A percentile compares a stretch with the other conserved stretches of the same genome.
Conservation (phyloP, 1,284 basidiomycete genomes). For the Tilletia walkeri region DNA sequence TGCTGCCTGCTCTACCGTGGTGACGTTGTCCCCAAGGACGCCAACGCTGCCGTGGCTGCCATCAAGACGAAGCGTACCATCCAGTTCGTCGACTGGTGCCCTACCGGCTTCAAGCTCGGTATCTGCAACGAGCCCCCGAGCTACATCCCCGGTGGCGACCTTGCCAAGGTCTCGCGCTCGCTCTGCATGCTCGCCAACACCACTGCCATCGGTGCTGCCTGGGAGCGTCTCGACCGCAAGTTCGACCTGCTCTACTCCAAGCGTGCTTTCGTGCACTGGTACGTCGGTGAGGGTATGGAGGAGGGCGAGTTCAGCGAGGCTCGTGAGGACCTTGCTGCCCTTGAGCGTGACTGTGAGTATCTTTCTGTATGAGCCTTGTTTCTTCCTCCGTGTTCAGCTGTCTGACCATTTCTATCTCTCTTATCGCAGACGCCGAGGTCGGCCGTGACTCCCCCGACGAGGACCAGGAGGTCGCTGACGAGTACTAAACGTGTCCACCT, state of each 20-base stretch:
- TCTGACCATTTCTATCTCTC: neutral
- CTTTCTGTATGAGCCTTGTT: neutral
- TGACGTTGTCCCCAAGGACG: conserved; percentile 96
- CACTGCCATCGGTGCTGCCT: conserved; percentile 88
- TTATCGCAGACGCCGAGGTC: conserved; percentile 59
- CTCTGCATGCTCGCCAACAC: conserved; percentile 97
- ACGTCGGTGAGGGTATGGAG: conserved; percentile 97
- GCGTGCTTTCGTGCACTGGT: conserved; percentile 59
- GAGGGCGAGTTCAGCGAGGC: conserved; percentile 98
- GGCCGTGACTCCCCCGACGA: conserved; percentile 83
- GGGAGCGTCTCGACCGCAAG: conserved; percentile 96
- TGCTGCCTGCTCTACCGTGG: conserved; percentile 68
- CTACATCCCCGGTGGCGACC: conserved; percentile 79
- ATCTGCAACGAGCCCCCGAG: conserved; percentile 95
- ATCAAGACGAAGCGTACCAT: conserved; percentile 81
- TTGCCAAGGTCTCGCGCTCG: conserved; percentile 88
- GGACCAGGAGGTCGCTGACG: conserved; percentile 65
- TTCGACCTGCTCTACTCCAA: conserved; percentile 79
- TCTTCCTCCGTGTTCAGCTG: neutral
- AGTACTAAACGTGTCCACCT: conserved; percentile 38
- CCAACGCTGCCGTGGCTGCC: conserved; percentile 83
- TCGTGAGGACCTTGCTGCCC: conserved; percentile 90
- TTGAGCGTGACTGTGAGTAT: conserved; percentile 69
- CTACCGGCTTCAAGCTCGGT: conserved; percentile 91
- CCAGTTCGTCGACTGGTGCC: conserved; percentile 95